A percentile compares a stretch with the other conserved stretches of the same genome.
These are phyloP conservation scores for Pseudoturritis turrita DNA, from an alignment of 345 rosid species.

Conservation along the genomic window DNA sequence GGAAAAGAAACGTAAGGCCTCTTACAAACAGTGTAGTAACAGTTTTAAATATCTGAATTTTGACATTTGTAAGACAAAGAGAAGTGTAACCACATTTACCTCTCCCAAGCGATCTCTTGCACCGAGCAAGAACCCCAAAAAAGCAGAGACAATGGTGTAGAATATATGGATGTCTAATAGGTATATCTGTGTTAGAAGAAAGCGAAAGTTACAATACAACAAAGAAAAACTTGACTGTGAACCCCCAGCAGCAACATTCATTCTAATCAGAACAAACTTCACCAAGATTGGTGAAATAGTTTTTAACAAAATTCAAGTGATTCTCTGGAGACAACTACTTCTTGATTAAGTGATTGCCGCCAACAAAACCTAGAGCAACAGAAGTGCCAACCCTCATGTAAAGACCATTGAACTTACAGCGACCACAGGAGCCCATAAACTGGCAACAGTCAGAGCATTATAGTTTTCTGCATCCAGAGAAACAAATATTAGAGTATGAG, in stretches of 20 bases:
- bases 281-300: slow-evolving; percentile 4
- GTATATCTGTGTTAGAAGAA: slow-evolving; percentile 60
- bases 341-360: slow-evolving; percentile 12
- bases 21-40: slow-evolving; percentile 4
- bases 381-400: slow-evolving; percentile 13
- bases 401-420: slow-evolving; percentile 61
- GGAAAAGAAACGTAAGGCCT: slow-evolving; percentile 10
- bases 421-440: slow-evolving; percentile 89
- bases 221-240: slow-evolving; percentile 10
- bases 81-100: slow-evolving; percentile 39
- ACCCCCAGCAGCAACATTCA: background rate
- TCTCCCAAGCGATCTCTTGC: slow-evolving; percentile 98
- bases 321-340: background rate
- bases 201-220: slow-evolving; percentile 13
- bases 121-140: slow-evolving; percentile 91
- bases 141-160: slow-evolving; percentile 81
- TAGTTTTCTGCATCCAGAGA: slow-evolving; percentile 80
- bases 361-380: slow-evolving; percentile 1
- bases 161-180: slow-evolving; percentile 76
- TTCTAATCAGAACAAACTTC: slow-evolving; percentile 16
- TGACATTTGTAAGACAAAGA: slow-evolving; percentile 1
- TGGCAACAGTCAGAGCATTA: slow-evolving; percentile 75
- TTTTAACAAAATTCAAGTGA: slow-evolving; percentile 2
- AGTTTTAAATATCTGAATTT: background rate
- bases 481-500: slow-evolving; percentile 9